Percentiles rank a stretch among this genome's conserved stretches.
These are phyloP conservation scores for Fraxinus angustifolia DNA, from an alignment of 305 asterid species.

Conservation along the genomic window DNA sequence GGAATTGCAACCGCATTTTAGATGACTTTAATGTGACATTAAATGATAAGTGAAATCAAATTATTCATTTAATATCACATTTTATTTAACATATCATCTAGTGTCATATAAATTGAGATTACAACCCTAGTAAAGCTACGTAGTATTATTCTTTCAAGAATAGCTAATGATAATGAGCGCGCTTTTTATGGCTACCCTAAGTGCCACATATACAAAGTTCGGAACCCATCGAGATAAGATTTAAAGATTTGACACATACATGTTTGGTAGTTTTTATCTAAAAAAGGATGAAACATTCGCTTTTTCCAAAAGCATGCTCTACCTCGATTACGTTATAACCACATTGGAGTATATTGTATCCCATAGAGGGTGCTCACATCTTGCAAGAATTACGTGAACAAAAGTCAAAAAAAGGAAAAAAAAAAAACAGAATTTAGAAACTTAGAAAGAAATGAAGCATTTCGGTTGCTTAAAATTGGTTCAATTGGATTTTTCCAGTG, in stretches of 20 bases:
- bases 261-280: neutral
- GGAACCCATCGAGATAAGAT: neutral
- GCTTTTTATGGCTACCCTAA: neutral
- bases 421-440: neutral
- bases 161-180: neutral
- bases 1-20: no score
- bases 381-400: neutral
- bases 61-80: no score
- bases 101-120: no score
- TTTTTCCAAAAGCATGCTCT: neutral
- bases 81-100: no score
- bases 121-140: no score
- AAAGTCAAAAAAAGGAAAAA: neutral
- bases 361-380: neutral
- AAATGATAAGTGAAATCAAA: no score
- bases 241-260: neutral
- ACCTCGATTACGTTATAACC: neutral
- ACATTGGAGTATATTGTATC: neutral
- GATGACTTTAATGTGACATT: no score
- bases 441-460: neutral
- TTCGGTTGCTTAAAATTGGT: neutral
- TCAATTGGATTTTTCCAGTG: neutral
- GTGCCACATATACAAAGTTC: neutral
- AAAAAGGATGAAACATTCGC: neutral
- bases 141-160: neutral